Conservation (phyloP, 768 basidiomycete species). For the Pleurotus platypus region DNA sequence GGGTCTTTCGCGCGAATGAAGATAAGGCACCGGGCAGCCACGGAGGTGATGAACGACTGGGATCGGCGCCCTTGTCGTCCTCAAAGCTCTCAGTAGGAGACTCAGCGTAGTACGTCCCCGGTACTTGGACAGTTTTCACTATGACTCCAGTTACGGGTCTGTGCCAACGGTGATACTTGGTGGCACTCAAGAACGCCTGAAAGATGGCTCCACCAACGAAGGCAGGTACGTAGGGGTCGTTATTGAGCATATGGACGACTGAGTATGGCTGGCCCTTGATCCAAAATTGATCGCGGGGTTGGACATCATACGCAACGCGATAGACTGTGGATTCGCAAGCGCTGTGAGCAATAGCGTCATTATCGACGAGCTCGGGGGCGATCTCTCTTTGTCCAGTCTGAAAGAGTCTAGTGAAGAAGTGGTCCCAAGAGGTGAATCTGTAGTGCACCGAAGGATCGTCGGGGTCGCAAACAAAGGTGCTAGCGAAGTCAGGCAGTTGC, state of each 20-base stretch:
- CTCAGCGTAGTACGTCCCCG: conserved; percentile 48
- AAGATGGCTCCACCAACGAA: conserved; percentile 50
- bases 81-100: conserved; percentile 15
- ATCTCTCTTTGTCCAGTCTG: conserved; percentile 38
- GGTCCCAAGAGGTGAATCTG: conserved; percentile 49
- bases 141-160: conserved; percentile 48
- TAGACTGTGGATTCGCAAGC: conserved; percentile 54
- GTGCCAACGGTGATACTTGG: conserved; percentile 64
- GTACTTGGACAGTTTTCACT: conserved; percentile 36
- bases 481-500: conserved; percentile 24
- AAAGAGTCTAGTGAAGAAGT: conserved; percentile 51
- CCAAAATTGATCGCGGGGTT: conserved; percentile 50
- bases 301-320: conserved; percentile 33
- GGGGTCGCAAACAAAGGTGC: conserved; percentile 39
- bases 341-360: conserved; percentile 34
- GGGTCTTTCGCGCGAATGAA: conserved; percentile 53
- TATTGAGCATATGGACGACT: conserved; percentile 48
- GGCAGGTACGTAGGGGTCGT: conserved; percentile 30
- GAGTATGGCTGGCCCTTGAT: conserved; percentile 62
- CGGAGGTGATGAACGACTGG: conserved; percentile 37
- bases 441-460: conserved; percentile 23
- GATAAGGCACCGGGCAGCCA: conserved; percentile 49
- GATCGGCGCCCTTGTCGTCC: background rate
- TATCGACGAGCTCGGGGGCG: conserved; percentile 13
- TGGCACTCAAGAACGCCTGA: conserved; percentile 55